These are phyloP conservation scores for Caulochytrium protostelioides DNA, from an alignment of 371 early-diverging fungal species.

Conservation along the genomic window DNA sequence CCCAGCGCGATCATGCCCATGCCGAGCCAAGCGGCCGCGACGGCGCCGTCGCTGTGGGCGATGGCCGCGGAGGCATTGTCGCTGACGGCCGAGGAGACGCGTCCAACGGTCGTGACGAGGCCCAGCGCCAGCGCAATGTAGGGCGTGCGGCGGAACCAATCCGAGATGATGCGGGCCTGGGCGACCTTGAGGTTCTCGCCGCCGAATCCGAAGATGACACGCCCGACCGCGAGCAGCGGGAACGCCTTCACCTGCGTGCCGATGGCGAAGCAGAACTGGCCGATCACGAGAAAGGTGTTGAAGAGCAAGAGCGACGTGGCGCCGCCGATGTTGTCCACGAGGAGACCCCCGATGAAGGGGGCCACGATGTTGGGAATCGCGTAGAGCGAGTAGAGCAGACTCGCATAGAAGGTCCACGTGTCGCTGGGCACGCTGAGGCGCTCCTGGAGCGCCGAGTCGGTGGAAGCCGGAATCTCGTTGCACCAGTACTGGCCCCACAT, in stretches of 20 bases:
- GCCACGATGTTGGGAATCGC: conserved; percentile 45
- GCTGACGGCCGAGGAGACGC: conserved; percentile 38
- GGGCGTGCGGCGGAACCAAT: conserved; percentile 24
- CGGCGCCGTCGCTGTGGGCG: no score
- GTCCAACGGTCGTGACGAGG: conserved; percentile 30
- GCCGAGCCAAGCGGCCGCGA: no score
- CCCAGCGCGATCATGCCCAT: no score
- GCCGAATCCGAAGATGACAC: conserved; percentile 47
- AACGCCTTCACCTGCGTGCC: conserved; percentile 25
- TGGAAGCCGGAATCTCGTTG: no score
- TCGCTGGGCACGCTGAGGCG: no score
- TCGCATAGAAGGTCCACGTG: no score
- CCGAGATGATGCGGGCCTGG: conserved; percentile 29
- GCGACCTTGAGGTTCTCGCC: conserved; percentile 46
- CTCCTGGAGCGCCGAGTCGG: no score
- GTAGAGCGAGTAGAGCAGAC: conserved; percentile 30
- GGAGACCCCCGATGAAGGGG: conserved; percentile 21
- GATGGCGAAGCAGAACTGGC: conserved; percentile 32
- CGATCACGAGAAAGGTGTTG: conserved; percentile 28
- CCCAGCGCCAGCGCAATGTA: conserved; percentile 41
- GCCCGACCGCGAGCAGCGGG: conserved; percentile 32
- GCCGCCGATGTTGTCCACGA: conserved; percentile 20
- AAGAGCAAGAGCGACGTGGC: conserved; percentile 20
- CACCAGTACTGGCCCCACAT: no score
- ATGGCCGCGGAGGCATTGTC: conserved; percentile 23